phyloP scores from a whole-genome alignment of 768 basidiomycete genomes.

The Pholiota molesta region DNA sequence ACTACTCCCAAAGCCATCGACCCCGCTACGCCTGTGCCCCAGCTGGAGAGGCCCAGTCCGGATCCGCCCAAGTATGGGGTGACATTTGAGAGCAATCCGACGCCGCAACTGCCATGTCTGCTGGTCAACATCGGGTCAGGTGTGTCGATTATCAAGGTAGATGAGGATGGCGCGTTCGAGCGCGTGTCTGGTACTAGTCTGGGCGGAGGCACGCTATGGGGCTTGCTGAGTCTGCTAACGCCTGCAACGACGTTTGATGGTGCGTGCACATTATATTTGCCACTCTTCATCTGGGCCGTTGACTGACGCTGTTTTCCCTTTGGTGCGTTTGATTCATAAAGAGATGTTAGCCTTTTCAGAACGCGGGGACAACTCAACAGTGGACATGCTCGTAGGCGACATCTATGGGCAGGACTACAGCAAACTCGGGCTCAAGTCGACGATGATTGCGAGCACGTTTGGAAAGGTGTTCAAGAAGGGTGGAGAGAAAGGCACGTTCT shows the following conservation, averaged over 20 bases:
- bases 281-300: not conserved
- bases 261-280: slow-evolving; percentile 42
- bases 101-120: slow-evolving; percentile 91
- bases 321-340: slow-evolving; percentile 33
- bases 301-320: slow-evolving; percentile 1
- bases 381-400: slow-evolving; percentile 99
- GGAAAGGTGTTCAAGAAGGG: slow-evolving; percentile 97
- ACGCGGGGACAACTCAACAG: slow-evolving; percentile 87
- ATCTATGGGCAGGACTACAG: slow-evolving; percentile 99
- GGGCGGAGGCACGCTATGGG: slow-evolving; percentile 98
- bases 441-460: slow-evolving; percentile 97
- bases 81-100: slow-evolving; percentile 81
- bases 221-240: slow-evolving; percentile 91
- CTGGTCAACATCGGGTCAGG: slow-evolving; percentile 98
- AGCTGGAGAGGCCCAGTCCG: slow-evolving; percentile 84
- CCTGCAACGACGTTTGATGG: slow-evolving; percentile 95
- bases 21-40: not conserved
- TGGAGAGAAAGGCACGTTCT: slow-evolving; percentile 76
- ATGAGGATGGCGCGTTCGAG: slow-evolving; percentile 94
- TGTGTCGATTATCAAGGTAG: slow-evolving; percentile 96
- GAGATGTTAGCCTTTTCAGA: slow-evolving; percentile 98
- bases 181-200: slow-evolving; percentile 96
- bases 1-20: slow-evolving; percentile 4
- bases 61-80: slow-evolving; percentile 89
- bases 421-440: slow-evolving; percentile 94